Conservation (phyloP, 1,284 basidiomycete species). For the Cutaneotrichosporon cutaneum region DNA sequence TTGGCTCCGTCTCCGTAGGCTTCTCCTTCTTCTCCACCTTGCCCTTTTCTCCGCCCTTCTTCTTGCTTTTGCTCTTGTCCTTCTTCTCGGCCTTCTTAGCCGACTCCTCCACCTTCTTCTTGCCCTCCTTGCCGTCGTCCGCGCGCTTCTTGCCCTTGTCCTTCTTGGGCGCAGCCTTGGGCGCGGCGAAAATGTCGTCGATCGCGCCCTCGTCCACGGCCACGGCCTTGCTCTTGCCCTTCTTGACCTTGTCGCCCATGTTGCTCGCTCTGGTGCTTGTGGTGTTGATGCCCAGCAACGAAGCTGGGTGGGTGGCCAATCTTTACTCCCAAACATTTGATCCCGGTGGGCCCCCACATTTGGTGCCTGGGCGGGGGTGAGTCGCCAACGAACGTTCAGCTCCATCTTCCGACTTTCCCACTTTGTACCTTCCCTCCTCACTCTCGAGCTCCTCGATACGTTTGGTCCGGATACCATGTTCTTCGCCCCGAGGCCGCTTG, state of each 20-base stretch:
- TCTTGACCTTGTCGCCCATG: constrained; percentile 17
- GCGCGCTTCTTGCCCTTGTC: constrained; percentile 23
- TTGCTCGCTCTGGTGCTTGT: neutral
- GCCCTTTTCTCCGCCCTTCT: neutral
- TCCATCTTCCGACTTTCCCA: neutral
- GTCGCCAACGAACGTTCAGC: neutral
- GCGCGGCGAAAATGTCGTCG: constrained; percentile 15
- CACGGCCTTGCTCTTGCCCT: constrained; percentile 27
- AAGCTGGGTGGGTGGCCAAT: neutral
- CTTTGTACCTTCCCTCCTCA: neutral
- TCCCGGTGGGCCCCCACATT: neutral
- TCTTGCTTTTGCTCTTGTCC: constrained; percentile 29
- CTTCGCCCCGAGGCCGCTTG: neutral
- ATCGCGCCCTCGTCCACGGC: constrained; percentile 3
- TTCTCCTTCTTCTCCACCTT: constrained; percentile 7
- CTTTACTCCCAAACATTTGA: neutral
- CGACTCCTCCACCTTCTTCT: constrained; percentile 2
- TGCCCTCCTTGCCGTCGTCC: constrained; percentile 14
- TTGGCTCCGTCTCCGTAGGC: constrained; percentile 2
- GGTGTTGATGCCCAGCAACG: neutral
- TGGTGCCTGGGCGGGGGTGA: neutral
- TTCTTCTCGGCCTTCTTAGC: constrained; percentile 10
- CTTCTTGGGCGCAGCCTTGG: constrained; percentile 28
- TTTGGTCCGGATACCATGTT: neutral
- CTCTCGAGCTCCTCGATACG: neutral